Conservation (phyloP, 257 asterid species). For the Nicotiana benthamiana region DNA sequence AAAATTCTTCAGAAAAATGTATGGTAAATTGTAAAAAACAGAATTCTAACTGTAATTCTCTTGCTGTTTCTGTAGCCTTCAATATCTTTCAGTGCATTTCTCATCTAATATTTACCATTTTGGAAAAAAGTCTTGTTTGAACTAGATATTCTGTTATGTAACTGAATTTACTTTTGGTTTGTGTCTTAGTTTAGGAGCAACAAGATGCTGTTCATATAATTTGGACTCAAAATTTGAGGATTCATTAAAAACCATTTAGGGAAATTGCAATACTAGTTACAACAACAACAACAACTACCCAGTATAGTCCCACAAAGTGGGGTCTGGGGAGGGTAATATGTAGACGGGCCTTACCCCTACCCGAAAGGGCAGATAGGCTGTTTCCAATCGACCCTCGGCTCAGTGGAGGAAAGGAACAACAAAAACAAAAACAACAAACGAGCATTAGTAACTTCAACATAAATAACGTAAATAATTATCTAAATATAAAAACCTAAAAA, state of each 20-base stretch:
- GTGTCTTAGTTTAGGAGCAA: background rate
- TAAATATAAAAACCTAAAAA: no score
- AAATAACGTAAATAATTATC: no score
- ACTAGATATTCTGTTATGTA: background rate
- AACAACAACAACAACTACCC: no score
- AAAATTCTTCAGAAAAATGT: background rate
- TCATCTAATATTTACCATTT: background rate
- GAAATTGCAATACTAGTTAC: background rate
- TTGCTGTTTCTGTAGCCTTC: background rate
- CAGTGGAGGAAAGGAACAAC: no score
- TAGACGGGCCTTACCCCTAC: no score
- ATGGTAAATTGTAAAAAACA: background rate
- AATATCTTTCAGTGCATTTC: background rate
- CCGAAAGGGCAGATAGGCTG: no score
- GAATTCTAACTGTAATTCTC: background rate
- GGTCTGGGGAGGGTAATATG: no score
- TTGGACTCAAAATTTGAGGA: background rate
- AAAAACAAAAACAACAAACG: no score
- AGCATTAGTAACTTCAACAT: no score
- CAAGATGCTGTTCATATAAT: background rate
- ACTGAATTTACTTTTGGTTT: background rate
- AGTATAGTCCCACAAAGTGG: no score
- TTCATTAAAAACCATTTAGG: background rate
- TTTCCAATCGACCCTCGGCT: no score
- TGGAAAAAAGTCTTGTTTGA: background rate